These are phyloP conservation scores for Ogataea methanolica DNA, from an alignment of 805 yeast species.

Conservation along the genomic window DNA sequence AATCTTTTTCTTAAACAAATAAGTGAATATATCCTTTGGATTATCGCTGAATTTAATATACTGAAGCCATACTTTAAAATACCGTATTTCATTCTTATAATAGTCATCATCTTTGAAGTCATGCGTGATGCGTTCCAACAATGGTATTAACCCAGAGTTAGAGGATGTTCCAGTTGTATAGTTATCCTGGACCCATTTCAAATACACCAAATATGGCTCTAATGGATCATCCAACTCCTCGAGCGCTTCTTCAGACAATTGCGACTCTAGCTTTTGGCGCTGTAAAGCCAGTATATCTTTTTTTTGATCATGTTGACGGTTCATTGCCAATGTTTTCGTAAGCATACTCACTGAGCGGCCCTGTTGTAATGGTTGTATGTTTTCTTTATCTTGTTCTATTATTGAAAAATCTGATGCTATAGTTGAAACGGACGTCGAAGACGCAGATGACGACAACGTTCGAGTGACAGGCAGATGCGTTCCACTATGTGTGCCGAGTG, in stretches of 20 bases:
- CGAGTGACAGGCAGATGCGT: too few species aligned
- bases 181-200: conserved; percentile 63
- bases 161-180: conserved; percentile 57
- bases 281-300: conserved; percentile 22
- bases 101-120: conserved; percentile 57
- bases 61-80: conserved; percentile 74
- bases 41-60: conserved; percentile 66
- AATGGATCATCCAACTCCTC: conserved; percentile 81
- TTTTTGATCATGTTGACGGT: conserved; percentile 9
- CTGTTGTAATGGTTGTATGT: conserved; percentile 57
- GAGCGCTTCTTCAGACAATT: conserved; percentile 34
- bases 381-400: conserved; percentile 69
- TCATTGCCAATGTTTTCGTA: conserved; percentile 36
- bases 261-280: conserved; percentile 44
- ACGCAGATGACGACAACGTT: not conserved
- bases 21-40: conserved; percentile 66
- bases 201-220: conserved; percentile 67
- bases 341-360: conserved; percentile 68
- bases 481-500: too few species aligned
- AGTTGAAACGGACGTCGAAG: not conserved
- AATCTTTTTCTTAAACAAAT: conserved; percentile 64
- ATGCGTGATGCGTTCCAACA: conserved; percentile 70
- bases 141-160: conserved; percentile 59
- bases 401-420: conserved; percentile 25
- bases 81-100: conserved; percentile 81